These are phyloP conservation scores for Citrus unshiu DNA, from an alignment of 345 rosid genomes.

Conservation along the genomic window DNA sequence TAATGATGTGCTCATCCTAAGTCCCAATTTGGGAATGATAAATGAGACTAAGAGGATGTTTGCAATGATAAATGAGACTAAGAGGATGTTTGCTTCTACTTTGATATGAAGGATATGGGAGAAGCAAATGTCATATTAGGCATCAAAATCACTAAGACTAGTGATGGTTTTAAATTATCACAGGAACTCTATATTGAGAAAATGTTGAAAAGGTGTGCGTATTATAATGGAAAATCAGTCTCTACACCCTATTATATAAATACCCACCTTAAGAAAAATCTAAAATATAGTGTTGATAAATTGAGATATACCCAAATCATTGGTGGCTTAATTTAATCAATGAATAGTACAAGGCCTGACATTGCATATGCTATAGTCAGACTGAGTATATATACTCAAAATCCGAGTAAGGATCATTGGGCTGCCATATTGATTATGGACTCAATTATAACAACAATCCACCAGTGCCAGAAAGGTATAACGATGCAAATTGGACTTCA, in stretches of 20 bases:
- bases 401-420: background rate
- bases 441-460: accelerated
- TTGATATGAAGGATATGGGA: too few relatives aligned
- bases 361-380: background rate
- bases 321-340: background rate
- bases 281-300: too few relatives aligned
- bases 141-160: background rate
- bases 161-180: background rate
- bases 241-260: too few relatives aligned
- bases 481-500: background rate
- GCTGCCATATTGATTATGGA: background rate
- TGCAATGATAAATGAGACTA: too few relatives aligned
- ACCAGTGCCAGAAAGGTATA: background rate
- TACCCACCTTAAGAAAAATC: background rate
- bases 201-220: background rate
- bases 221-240: background rate
- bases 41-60: too few relatives aligned
- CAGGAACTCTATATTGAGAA: background rate
- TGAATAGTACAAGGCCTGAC: background rate
- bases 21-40: too few relatives aligned
- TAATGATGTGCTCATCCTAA: too few relatives aligned
- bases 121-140: too few relatives aligned
- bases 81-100: too few relatives aligned
- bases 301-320: background rate
- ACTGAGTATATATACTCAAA: background rate